Conservation (phyloP, 805 yeast species). For the Hanseniaspora singularis region DNA sequence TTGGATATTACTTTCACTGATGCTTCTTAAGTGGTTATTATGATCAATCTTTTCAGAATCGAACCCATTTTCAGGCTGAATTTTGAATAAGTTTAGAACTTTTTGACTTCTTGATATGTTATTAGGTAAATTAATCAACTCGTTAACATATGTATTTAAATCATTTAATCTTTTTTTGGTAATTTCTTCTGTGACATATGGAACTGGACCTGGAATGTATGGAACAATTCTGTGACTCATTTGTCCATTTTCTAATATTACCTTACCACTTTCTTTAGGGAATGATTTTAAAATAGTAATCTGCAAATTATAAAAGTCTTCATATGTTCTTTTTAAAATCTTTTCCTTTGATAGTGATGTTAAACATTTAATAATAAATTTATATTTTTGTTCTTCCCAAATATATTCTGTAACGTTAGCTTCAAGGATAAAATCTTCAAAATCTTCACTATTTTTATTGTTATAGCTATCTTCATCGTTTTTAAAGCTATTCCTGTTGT, state of each 20-base stretch:
- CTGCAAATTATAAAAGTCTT: conserved; percentile 91
- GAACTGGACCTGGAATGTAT: conserved; percentile 89
- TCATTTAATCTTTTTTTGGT: conserved; percentile 44
- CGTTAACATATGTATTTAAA: conserved; percentile 44
- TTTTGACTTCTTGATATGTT: conserved; percentile 60
- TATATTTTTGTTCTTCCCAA: conserved; percentile 74
- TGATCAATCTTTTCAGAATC: conserved; percentile 5
- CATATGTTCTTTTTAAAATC: conserved; percentile 75
- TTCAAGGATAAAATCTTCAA: conserved; percentile 22
- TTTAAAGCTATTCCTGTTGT: too few species aligned
- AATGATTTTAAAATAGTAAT: conserved; percentile 67
- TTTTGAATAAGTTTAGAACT: conserved; percentile 59
- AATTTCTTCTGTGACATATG: conserved; percentile 72
- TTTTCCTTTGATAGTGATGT: conserved; percentile 58
- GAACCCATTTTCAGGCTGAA: conserved; percentile 29
- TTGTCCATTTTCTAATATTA: conserved; percentile 36
- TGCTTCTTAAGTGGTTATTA: conserved; percentile 8
- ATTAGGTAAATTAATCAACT: conserved; percentile 57
- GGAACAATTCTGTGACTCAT: conserved; percentile 74
- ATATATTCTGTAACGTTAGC: conserved; percentile 73
- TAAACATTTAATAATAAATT: conserved; percentile 65
- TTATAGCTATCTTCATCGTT: too few species aligned
- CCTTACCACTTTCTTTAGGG: conserved; percentile 84
- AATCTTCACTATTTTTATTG: conserved; percentile 14
- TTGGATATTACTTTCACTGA: conserved; percentile 1